Percentiles rank a stretch among this genome's conserved stretches.
Conservation (phyloP, 164 flowering plant species). For the Magnolia officinalis region DNA sequence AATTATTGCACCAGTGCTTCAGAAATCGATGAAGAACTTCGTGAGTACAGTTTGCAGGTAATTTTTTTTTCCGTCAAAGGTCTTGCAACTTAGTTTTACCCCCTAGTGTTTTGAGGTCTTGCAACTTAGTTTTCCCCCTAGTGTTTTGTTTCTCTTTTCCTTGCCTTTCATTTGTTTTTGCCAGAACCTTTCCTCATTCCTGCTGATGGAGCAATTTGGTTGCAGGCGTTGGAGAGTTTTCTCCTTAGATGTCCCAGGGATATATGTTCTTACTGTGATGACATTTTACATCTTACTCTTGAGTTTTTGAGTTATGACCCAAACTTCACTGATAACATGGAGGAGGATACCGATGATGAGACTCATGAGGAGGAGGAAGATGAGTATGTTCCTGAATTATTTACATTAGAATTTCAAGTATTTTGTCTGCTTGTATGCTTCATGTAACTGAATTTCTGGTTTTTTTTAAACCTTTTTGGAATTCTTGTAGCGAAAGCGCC, state of each 20-base stretch:
- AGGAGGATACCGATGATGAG: conserved; percentile 95
- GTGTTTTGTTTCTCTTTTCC: neutral
- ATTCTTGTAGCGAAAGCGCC: conserved; percentile 77
- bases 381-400: conserved; percentile 56
- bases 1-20: conserved; percentile 87
- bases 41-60: conserved; percentile 98
- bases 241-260: conserved; percentile 92
- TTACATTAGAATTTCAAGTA: neutral
- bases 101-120: neutral
- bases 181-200: neutral
- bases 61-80: neutral
- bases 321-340: conserved; percentile 97
- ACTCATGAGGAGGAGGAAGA: conserved; percentile 85
- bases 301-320: conserved; percentile 95
- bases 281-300: conserved; percentile 73
- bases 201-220: neutral
- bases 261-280: conserved; percentile 75
- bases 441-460: neutral
- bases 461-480: neutral
- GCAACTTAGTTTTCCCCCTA: neutral
- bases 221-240: conserved; percentile 94
- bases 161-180: neutral
- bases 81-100: neutral
- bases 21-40: conserved; percentile 97
- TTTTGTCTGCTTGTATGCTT: neutral